phyloP scores from a whole-genome alignment of 1,284 basidiomycete genomes.

The Cryptococcus sp. region DNA sequence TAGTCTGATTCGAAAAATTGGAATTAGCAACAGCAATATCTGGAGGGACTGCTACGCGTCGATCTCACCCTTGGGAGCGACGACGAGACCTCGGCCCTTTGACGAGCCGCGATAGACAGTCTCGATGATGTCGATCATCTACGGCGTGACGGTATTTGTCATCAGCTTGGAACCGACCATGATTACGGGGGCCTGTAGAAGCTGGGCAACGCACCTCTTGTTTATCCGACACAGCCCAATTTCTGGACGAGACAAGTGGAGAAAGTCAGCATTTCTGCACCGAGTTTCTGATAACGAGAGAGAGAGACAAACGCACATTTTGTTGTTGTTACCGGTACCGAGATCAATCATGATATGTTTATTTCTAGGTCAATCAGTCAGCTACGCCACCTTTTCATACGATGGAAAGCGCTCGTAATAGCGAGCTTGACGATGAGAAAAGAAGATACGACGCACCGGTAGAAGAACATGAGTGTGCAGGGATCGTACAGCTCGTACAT shows the following conservation, averaged over 20 bases:
- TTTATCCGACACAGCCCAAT: conserved; percentile 97
- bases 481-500: conserved; percentile 76
- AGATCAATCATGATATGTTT: conserved; percentile 99
- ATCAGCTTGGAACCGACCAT: background rate
- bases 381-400: background rate
- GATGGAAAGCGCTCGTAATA: background rate
- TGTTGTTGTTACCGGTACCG: conserved; percentile 99
- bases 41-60: background rate
- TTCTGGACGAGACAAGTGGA: conserved; percentile 59
- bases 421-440: background rate
- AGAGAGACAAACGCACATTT: conserved; percentile 68
- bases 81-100: conserved; percentile 96
- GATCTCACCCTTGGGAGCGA: conserved; percentile 84
- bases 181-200: background rate
- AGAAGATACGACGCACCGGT: conserved; percentile 63
- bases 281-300: background rate
- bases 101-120: conserved; percentile 97
- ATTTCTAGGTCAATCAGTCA: conserved; percentile 62
- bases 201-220: conserved; percentile 69
- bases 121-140: conserved; percentile 98
- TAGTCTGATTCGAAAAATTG: conserved; percentile 41
- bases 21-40: conserved; percentile 3
- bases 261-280: background rate
- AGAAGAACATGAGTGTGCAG: conserved; percentile 98
- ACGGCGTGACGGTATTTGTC: background rate